Evolutionary conservation across 1,139 yeast genomes (phyloP).

Genomic region (Taphrina deformans): DNA sequence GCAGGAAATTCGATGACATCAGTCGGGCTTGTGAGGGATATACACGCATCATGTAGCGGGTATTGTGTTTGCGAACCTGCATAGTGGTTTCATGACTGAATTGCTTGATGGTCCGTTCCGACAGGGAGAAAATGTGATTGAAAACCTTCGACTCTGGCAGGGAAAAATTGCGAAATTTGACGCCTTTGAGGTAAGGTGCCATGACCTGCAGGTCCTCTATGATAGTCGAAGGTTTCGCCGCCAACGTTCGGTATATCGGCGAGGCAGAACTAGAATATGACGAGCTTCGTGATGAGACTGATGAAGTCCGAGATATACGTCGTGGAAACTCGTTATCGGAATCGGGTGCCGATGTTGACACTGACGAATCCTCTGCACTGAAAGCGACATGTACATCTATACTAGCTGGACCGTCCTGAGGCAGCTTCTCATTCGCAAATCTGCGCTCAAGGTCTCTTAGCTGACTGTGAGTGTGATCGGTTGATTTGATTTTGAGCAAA

Average conservation of each 20-base stretch:
- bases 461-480: neutral
- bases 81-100: conserved; percentile 64
- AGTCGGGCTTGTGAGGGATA: conserved; percentile 82
- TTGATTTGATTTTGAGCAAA: conserved; percentile 63
- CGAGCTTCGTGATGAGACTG: conserved; percentile 20
- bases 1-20: conserved; percentile 76
- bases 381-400: neutral
- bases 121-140: conserved; percentile 83
- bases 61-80: conserved; percentile 69
- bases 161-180: conserved; percentile 77
- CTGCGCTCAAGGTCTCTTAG: neutral
- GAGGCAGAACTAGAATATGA: conserved; percentile 9
- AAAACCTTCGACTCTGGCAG: conserved; percentile 78
- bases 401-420: neutral
- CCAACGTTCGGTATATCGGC: neutral
- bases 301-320: conserved; percentile 17
- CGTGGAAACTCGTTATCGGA: neutral
- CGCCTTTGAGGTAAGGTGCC: conserved; percentile 69
- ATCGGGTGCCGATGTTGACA: conserved; percentile 20
- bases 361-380: neutral
- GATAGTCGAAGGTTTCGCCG: neutral
- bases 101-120: conserved; percentile 65
- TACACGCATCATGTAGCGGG: conserved; percentile 71
- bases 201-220: conserved; percentile 43
- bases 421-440: neutral